These are phyloP conservation scores for Calocybe cyanea DNA, from an alignment of 768 basidiomycete genomes.

Conservation along the genomic window DNA sequence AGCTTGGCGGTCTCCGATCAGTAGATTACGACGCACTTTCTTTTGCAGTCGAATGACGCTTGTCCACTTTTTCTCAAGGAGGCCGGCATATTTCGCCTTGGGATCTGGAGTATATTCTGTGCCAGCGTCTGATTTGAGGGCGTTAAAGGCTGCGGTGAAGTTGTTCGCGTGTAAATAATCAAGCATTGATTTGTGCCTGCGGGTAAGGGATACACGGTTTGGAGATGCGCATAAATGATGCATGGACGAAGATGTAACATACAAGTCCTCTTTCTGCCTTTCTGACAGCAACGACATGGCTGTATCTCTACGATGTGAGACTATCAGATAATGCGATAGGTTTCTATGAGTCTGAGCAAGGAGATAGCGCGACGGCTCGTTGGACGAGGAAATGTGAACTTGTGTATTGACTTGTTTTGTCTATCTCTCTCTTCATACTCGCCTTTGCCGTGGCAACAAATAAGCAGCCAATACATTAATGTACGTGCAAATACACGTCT, in stretches of 20 bases:
- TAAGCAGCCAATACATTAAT: too few relatives aligned
- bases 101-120: constrained; percentile 76
- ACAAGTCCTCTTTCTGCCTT: constrained; percentile 30
- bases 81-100: constrained; percentile 79
- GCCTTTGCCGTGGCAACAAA: background rate
- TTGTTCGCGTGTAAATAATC: constrained; percentile 71
- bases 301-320: background rate
- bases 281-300: constrained; percentile 30
- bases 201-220: constrained; percentile 10
- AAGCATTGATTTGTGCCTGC: constrained; percentile 76
- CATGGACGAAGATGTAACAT: constrained; percentile 10
- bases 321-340: background rate
- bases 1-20: background rate
- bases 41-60: constrained; percentile 94
- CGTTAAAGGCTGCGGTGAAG: constrained; percentile 59
- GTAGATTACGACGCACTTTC: constrained; percentile 52
- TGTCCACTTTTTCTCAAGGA: constrained; percentile 98
- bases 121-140: constrained; percentile 50
- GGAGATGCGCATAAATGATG: background rate
- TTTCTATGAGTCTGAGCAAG: background rate
- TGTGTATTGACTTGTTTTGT: constrained; percentile 17
- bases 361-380: constrained; percentile 13
- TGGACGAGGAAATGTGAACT: constrained; percentile 2
- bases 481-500: constrained; percentile 11
- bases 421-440: background rate